These are phyloP conservation scores for Nosema granulosis DNA, from an alignment of 371 early-diverging fungal genomes.

Conservation along the genomic window DNA sequence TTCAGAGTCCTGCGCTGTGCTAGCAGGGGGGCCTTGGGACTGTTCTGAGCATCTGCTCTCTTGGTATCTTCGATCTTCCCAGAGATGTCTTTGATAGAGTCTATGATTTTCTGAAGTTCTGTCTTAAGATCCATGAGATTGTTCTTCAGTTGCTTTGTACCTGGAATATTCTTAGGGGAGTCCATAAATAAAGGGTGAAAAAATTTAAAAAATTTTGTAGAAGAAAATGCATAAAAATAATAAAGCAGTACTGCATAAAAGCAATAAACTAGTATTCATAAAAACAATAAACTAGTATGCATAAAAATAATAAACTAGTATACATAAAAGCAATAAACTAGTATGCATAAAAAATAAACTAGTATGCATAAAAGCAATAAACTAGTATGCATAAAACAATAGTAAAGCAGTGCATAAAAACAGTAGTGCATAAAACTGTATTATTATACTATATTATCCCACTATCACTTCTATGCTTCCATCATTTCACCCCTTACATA, in stretches of 20 bases:
- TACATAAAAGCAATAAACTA: too few relatives aligned
- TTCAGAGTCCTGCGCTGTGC: slow-evolving; percentile 3
- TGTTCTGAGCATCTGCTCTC: slow-evolving; percentile 28
- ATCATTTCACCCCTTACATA: neutral
- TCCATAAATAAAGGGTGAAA: neutral
- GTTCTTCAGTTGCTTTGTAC: slow-evolving; percentile 8
- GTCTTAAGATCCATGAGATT: slow-evolving; percentile 9
- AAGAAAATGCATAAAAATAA: neutral
- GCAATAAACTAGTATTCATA: too few relatives aligned
- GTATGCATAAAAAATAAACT: too few relatives aligned
- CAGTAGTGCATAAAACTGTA: too few relatives aligned
- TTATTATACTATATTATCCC: too few relatives aligned
- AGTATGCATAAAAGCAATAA: too few relatives aligned
- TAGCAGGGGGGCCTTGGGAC: slow-evolving; percentile 11
- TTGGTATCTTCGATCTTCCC: slow-evolving; percentile 29
- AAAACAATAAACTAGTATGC: too few relatives aligned
- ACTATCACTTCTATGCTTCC: too few relatives aligned
- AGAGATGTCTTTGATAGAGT: slow-evolving; percentile 11
- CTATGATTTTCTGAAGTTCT: slow-evolving; percentile 10
- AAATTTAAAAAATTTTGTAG: neutral
- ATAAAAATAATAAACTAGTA: too few relatives aligned
- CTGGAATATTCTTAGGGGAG: slow-evolving; percentile 11
- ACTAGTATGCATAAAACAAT: too few relatives aligned
- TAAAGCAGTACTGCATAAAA: neutral
- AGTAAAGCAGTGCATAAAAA: too few relatives aligned